Percentiles rank a stretch among this genome's conserved stretches.
Evolutionary conservation across 2,329 filamentous ascomycete genomes (phyloP).

Genomic region (Talaromyces sp.): DNA sequence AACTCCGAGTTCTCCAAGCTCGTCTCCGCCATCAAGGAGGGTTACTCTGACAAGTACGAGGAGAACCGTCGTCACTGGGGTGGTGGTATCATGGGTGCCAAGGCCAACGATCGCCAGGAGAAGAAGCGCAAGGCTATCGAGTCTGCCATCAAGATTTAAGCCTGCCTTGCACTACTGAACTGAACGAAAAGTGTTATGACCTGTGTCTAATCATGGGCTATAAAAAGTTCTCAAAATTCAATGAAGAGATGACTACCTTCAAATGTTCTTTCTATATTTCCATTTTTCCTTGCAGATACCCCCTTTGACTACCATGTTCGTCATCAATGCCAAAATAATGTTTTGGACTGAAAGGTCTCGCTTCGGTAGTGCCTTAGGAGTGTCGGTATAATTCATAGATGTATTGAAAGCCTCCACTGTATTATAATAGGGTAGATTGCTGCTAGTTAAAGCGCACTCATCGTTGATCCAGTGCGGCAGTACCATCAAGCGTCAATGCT

Average conservation of each 20-base stretch:
- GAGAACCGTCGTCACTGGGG: conserved; percentile 91
- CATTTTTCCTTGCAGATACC: conserved; percentile 17
- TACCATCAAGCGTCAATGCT: background rate
- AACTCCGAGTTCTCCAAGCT: conserved; percentile 98
- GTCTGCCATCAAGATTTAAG: conserved; percentile 95
- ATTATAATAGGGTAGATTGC: background rate
- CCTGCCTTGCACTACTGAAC: conserved; percentile 16
- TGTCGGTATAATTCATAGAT: background rate
- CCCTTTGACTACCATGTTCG: conserved; percentile 6
- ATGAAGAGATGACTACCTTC: conserved; percentile 19
- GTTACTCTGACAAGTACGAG: conserved; percentile 95
- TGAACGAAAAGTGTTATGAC: conserved; percentile 4
- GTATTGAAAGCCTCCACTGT: background rate
- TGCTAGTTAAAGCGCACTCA: background rate
- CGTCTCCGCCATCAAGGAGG: conserved; percentile 93
- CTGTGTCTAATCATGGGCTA: conserved; percentile 11
- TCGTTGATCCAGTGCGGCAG: background rate
- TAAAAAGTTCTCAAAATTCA: conserved; percentile 16
- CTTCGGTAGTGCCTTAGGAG: conserved; percentile 2
- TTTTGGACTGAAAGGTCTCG: conserved; percentile 8
- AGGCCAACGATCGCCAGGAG: conserved; percentile 73
- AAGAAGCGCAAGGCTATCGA: conserved; percentile 97
- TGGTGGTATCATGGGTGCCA: conserved; percentile 98
- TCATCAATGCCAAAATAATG: conserved; percentile 13
- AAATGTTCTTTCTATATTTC: conserved; percentile 9